Evolutionary conservation across 371 early-diverging fungal genomes (phyloP), one percentile per base, ranked within the genome.

Genomic region (Mortierella sp.): DNA sequence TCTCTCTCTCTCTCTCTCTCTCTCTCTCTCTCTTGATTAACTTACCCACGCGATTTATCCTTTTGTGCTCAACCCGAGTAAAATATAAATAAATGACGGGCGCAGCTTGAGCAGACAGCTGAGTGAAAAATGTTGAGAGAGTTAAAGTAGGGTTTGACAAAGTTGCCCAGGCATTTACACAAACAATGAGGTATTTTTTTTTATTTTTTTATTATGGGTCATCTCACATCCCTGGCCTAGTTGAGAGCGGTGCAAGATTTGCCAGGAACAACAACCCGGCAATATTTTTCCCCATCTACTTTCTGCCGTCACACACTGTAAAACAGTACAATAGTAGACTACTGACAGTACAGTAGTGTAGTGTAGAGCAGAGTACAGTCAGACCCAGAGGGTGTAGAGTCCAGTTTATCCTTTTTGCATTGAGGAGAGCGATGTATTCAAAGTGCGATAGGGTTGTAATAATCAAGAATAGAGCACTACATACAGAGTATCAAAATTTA

Each of bases 281-380:
- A 64, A 71, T 71, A 58, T 57, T 64, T 47, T 71, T 71, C 65
- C 65, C 65, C 65, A 35, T 55, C 18, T 45, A 28, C 12, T 5
- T 26, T 11, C 22, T 6, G 14, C 16, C 22, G 20, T 10, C n/a
- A 61, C 32, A 11, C 57, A 14, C 57, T n/a, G n/a, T n/a, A n/a
- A n/a, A n/a, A n/a, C n/a, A n/a, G n/a, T n/a, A n/a, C n/a, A n/a
- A n/a, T n/a, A n/a, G n/a, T n/a, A n/a, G n/a, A n/a, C n/a, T n/a
- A n/a, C n/a, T n/a, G n/a, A n/a, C n/a, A n/a, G n/a, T n/a, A n/a
- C n/a, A n/a, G n/a, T 30, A 30, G 1, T 30, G 30, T 30, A 30
- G 30, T 4, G 30, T 30, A 30, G 30, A 30, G 4, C 4, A 30
- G 30, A 4, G 30, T 4, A 1, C 54, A 9, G 11, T 9, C 18